Conservation (phyloP, 1,284 basidiomycete genomes). For the Ceratobasidium sp. region DNA sequence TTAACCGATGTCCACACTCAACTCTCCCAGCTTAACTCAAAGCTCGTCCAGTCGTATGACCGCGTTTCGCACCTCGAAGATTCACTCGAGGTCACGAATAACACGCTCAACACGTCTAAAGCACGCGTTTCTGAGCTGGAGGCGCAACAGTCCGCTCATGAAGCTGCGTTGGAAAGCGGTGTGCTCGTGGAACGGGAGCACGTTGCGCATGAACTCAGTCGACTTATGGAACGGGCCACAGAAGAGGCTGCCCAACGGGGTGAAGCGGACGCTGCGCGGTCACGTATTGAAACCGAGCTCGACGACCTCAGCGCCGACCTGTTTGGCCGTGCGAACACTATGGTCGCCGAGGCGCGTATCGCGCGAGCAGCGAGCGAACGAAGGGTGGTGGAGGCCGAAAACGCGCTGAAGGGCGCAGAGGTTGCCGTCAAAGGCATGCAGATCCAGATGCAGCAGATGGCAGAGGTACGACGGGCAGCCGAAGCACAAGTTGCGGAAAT, state of each 20-base stretch:
- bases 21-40: conserved; percentile 88
- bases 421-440: conserved; percentile 88
- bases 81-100: conserved; percentile 75
- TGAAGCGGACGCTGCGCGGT: conserved; percentile 85
- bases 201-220: conserved; percentile 90
- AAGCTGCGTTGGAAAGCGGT: conserved; percentile 85
- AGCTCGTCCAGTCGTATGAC: conserved; percentile 93
- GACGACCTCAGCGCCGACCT: conserved; percentile 92
- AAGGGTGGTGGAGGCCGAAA: conserved; percentile 83
- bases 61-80: conserved; percentile 94
- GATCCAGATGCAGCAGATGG: conserved; percentile 79
- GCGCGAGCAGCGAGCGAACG: conserved; percentile 80
- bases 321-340: conserved; percentile 89
- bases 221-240: conserved; percentile 92
- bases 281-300: conserved; percentile 81
- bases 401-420: conserved; percentile 83
- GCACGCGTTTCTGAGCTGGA: conserved; percentile 76
- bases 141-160: conserved; percentile 77
- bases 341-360: conserved; percentile 92
- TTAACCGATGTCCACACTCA: conserved; percentile 89
- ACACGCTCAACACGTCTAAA: conserved; percentile 66
- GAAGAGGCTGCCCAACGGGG: conserved; percentile 93
- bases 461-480: conserved; percentile 69
- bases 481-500: conserved; percentile 65
- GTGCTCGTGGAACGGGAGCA: conserved; percentile 91